phyloP scores from a whole-genome alignment of 139 green algal genomes.

The Gonium pectorale region DNA sequence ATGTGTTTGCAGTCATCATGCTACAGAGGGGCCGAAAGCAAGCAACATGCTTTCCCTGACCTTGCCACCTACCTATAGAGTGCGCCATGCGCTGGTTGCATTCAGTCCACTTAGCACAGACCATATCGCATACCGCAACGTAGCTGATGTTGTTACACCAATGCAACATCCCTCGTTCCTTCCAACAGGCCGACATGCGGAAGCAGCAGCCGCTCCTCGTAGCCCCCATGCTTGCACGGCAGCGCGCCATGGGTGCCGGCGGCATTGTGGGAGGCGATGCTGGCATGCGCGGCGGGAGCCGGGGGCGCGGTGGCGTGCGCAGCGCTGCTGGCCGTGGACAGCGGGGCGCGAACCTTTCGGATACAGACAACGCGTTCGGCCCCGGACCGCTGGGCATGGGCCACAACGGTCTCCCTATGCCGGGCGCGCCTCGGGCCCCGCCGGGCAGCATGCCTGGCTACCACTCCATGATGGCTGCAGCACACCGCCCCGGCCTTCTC shows the following conservation, averaged over 20 bases:
- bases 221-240: conserved; percentile 30
- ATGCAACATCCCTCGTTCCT: too few relatives aligned
- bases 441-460: not conserved
- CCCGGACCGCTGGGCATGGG: not conserved
- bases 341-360: not conserved
- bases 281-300: conserved; percentile 10
- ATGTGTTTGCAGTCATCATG: too few relatives aligned
- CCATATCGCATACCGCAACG: too few relatives aligned
- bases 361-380: not conserved
- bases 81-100: too few relatives aligned
- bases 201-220: conserved; percentile 50
- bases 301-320: not conserved
- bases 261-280: not conserved
- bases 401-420: not conserved
- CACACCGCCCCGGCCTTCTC: not conserved
- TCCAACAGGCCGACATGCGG: conserved; percentile 37
- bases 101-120: too few relatives aligned
- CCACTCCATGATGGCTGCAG: conserved; percentile 20
- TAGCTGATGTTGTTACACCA: too few relatives aligned
- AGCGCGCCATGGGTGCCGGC: not conserved
- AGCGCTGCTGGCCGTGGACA: not conserved
- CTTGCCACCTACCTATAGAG: too few relatives aligned
- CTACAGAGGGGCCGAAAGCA: too few relatives aligned
- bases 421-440: not conserved
- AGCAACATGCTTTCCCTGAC: too few relatives aligned